These are phyloP conservation scores for Fusarium proliferatum DNA, from an alignment of 2,329 filamentous ascomycete genomes.

Conservation along the genomic window DNA sequence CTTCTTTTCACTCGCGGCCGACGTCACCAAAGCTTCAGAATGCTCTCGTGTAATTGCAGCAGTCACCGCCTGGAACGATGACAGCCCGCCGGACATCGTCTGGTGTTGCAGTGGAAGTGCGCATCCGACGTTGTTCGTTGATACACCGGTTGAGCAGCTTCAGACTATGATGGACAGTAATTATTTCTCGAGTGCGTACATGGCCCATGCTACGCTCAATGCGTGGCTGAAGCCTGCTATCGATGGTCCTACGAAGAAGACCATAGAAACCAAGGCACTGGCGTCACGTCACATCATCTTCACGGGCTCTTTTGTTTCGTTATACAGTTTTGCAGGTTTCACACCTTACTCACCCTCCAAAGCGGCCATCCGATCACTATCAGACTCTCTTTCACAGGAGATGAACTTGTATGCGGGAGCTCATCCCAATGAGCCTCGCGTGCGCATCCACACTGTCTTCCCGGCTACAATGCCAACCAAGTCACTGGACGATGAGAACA, in stretches of 20 bases:
- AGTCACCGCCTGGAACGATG: slow-evolving; percentile 21
- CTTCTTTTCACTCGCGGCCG: slow-evolving; percentile 14
- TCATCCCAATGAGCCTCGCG: slow-evolving; percentile 9
- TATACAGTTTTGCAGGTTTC: slow-evolving; percentile 31
- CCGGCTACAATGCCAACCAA: slow-evolving; percentile 34
- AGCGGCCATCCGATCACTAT: slow-evolving; percentile 26
- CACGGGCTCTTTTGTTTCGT: slow-evolving; percentile 30
- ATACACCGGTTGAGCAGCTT: slow-evolving; percentile 29
- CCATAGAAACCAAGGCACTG: background rate
- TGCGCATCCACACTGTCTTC: slow-evolving; percentile 30
- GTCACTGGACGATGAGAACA: slow-evolving; percentile 26
- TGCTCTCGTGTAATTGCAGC: slow-evolving; percentile 20
- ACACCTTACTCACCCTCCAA: slow-evolving; percentile 29
- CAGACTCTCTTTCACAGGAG: slow-evolving; percentile 32
- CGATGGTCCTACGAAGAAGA: background rate
- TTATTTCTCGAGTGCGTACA: slow-evolving; percentile 34
- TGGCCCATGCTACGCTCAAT: slow-evolving; percentile 32
- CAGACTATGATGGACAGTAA: slow-evolving; percentile 39
- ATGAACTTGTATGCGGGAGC: slow-evolving; percentile 33
- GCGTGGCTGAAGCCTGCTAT: slow-evolving; percentile 18
- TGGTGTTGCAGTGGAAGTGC: slow-evolving; percentile 37
- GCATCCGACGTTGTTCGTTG: slow-evolving; percentile 30
- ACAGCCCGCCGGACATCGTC: slow-evolving; percentile 3
- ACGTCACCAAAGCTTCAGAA: slow-evolving; percentile 20
- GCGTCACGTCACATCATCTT: slow-evolving; percentile 26